phyloP scores from a whole-genome alignment of 495 filamentous ascomycete genomes.

The Penicillium psychrofluorescens region DNA sequence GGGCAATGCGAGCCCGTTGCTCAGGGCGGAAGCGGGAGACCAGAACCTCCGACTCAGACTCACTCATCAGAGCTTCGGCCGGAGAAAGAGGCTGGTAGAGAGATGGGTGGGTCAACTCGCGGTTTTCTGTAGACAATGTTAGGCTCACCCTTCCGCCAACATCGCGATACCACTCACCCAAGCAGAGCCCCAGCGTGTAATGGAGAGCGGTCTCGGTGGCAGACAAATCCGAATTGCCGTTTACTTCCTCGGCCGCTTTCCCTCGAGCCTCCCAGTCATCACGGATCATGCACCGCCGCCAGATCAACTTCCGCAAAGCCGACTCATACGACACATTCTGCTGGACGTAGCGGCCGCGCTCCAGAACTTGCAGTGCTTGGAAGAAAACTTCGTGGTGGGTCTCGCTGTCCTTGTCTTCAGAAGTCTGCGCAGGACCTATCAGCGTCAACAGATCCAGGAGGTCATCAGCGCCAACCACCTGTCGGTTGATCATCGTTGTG shows the following conservation, averaged over 20 bases:
- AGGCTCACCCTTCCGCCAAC: neutral
- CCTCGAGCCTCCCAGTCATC: constrained; percentile 65
- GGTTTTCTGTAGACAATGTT: constrained; percentile 7
- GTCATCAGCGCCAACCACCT: constrained; percentile 56
- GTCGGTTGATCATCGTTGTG: constrained; percentile 55
- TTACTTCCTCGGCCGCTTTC: constrained; percentile 20
- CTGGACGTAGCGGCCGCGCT: constrained; percentile 43
- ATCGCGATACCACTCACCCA: constrained; percentile 21
- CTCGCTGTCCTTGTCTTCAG: constrained; percentile 27
- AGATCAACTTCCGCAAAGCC: constrained; percentile 62
- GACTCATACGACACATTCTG: constrained; percentile 43
- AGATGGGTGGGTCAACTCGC: constrained; percentile 11
- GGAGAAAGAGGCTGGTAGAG: constrained; percentile 39
- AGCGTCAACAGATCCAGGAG: constrained; percentile 81
- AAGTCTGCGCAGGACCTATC: constrained; percentile 33
- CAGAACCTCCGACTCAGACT: constrained; percentile 44
- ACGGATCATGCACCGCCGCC: constrained; percentile 71
- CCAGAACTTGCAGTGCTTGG: constrained; percentile 61
- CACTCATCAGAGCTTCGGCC: constrained; percentile 37
- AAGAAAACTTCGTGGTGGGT: constrained; percentile 54
- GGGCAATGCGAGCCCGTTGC: constrained; percentile 40
- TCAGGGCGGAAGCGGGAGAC: constrained; percentile 47
- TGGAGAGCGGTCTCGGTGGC: constrained; percentile 25
- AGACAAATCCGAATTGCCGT: constrained; percentile 14
- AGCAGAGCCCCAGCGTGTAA: constrained; percentile 22